A percentile compares a stretch with the other conserved stretches of the same genome.
Conservation (phyloP, 345 rosid species). For the Aurinia saxatilis region DNA sequence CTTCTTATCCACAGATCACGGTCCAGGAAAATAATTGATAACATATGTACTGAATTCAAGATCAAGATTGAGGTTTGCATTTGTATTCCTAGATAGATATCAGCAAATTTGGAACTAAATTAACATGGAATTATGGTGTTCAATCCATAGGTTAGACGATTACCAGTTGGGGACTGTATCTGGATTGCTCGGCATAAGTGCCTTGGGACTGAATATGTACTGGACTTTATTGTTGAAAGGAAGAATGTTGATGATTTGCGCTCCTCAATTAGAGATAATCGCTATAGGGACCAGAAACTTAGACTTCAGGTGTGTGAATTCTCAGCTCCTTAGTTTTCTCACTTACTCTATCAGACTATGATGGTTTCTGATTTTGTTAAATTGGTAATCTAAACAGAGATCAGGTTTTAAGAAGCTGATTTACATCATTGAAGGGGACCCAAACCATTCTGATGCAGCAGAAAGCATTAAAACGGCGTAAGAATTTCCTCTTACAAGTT, state of each 20-base stretch:
- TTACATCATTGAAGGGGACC: constrained; percentile 90
- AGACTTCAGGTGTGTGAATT: constrained; percentile 52
- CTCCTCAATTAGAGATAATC: constrained; percentile 76
- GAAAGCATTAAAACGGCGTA: constrained; percentile 93
- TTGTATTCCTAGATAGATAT: neutral
- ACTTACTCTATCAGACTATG: neutral
- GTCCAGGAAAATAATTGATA: constrained; percentile 55
- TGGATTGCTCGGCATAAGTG: constrained; percentile 87
- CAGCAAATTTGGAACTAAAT: neutral
- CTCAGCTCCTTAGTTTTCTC: neutral
- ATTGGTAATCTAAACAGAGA: constrained; percentile 38
- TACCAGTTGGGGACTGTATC: constrained; percentile 87
- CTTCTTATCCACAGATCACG: constrained; percentile 44
- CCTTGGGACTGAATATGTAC: constrained; percentile 58
- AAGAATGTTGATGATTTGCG: constrained; percentile 79
- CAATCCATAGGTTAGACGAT: constrained; percentile 59
- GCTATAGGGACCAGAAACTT: constrained; percentile 85
- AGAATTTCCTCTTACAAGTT: constrained; percentile 19
- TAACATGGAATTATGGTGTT: neutral
- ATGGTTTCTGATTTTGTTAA: constrained; percentile 7
- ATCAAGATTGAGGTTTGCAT: constrained; percentile 53
- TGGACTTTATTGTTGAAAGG: constrained; percentile 93
- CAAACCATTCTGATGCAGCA: constrained; percentile 68
- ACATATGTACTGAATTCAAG: constrained; percentile 54
- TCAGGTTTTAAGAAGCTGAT: constrained; percentile 83